Percentiles rank a stretch among this genome's conserved stretches.
Conservation (phyloP, 345 rosid species). For the Populus ilicifolia region DNA sequence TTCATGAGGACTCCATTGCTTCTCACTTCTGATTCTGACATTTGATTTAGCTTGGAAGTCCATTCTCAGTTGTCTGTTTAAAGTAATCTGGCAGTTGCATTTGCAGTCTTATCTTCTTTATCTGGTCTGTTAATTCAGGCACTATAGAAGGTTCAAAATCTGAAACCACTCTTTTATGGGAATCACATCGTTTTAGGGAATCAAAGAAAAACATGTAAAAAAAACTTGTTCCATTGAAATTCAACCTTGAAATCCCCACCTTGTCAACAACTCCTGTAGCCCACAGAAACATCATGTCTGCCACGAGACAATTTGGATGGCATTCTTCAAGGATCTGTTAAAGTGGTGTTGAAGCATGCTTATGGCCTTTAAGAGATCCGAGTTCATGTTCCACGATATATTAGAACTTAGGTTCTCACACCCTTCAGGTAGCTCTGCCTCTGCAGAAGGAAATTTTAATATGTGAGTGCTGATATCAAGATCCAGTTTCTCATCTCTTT, state of each 20-base stretch:
- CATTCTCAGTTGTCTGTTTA: background rate
- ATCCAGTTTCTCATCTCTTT: background rate
- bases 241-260: conserved; percentile 12
- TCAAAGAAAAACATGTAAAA: background rate
- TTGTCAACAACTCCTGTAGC: conserved; percentile 13
- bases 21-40: background rate
- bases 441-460: background rate
- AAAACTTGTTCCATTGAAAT: background rate
- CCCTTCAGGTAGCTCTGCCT: background rate
- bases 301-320: conserved; percentile 17
- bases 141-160: conserved; percentile 1
- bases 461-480: background rate
- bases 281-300: conserved; percentile 16
- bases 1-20: conserved; percentile 6
- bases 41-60: background rate
- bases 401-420: background rate
- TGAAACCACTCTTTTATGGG: background rate
- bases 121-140: conserved; percentile 7
- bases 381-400: background rate
- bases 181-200: background rate
- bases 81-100: background rate
- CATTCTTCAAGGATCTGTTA: conserved; percentile 3
- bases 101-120: background rate
- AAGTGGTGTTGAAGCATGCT: conserved; percentile 13
- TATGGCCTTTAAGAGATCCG: background rate